Evolutionary conservation across 495 filamentous ascomycete genomes (phyloP).

Genomic region (Trichodelitschia bisporula): DNA sequence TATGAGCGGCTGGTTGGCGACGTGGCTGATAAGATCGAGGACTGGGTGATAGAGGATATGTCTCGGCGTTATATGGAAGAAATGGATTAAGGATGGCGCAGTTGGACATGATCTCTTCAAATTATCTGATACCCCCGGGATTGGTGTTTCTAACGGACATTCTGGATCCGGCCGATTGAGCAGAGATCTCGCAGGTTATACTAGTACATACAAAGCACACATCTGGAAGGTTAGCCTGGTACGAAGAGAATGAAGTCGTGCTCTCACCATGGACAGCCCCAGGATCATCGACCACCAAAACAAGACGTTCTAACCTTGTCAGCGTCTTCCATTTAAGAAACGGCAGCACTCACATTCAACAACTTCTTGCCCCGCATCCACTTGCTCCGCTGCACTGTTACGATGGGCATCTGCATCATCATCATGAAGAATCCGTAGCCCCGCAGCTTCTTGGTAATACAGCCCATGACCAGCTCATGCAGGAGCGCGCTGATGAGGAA

Average conservation of each 20-base stretch:
- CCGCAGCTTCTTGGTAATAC: conserved; percentile 88
- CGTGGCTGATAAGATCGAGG: conserved; percentile 39
- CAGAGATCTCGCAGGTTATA: too few relatives aligned
- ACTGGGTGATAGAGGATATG: conserved; percentile 41
- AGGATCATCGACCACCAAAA: conserved; percentile 95
- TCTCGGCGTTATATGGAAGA: conserved; percentile 2
- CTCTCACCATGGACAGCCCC: conserved; percentile 59
- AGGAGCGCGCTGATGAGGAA: conserved; percentile 75
- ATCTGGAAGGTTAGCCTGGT: conserved; percentile 6
- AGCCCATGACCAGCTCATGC: conserved; percentile 92
- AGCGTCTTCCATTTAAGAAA: not conserved
- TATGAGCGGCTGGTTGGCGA: conserved; percentile 61
- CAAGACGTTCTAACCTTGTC: conserved; percentile 35
- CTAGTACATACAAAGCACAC: conserved; percentile 11
- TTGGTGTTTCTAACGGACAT: not conserved
- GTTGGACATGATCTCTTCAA: too few relatives aligned
- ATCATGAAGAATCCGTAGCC: conserved; percentile 85
- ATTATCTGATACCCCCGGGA: too few relatives aligned
- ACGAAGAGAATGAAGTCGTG: not conserved
- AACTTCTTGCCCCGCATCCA: conserved; percentile 48
- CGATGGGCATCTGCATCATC: conserved; percentile 91
- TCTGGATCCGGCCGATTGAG: too few relatives aligned
- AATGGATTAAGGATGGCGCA: too few relatives aligned
- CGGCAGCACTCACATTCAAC: conserved; percentile 33
- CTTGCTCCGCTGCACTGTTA: conserved; percentile 62